Evolutionary conservation across 345 rosid species (phyloP).

Genomic region (Gossypium australe): DNA sequence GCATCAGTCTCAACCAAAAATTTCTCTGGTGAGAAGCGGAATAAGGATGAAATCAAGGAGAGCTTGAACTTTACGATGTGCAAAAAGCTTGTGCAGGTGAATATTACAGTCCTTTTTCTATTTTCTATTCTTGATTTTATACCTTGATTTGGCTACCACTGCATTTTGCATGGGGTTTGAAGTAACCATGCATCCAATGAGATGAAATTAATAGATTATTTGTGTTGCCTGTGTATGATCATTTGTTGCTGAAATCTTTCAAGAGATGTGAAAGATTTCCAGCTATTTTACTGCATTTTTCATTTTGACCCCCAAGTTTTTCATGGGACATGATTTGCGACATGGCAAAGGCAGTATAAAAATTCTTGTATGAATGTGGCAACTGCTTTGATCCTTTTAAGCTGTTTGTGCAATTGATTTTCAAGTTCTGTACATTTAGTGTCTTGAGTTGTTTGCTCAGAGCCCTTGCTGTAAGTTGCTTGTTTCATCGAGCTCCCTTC

Average conservation of each 20-base stretch:
- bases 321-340: not conserved
- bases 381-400: not conserved
- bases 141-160: not conserved
- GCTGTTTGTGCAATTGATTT: not conserved
- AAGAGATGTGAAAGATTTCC: not conserved
- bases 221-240: not conserved
- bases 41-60: slow-evolving; percentile 51
- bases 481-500: not conserved
- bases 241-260: not conserved
- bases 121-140: not conserved
- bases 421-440: not conserved
- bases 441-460: not conserved
- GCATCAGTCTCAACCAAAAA: slow-evolving; percentile 28
- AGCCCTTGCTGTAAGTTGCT: too few relatives aligned
- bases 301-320: not conserved
- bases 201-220: not conserved
- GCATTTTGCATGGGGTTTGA: not conserved
- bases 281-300: not conserved
- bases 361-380: not conserved
- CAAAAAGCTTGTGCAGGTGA: slow-evolving; percentile 89
- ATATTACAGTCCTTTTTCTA: slow-evolving; percentile 11
- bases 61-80: slow-evolving; percentile 76
- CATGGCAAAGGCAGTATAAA: not conserved
- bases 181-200: not conserved
- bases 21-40: slow-evolving; percentile 32